phyloP scores from a whole-genome alignment of 257 asterid species.

The Ilex asprella region DNA sequence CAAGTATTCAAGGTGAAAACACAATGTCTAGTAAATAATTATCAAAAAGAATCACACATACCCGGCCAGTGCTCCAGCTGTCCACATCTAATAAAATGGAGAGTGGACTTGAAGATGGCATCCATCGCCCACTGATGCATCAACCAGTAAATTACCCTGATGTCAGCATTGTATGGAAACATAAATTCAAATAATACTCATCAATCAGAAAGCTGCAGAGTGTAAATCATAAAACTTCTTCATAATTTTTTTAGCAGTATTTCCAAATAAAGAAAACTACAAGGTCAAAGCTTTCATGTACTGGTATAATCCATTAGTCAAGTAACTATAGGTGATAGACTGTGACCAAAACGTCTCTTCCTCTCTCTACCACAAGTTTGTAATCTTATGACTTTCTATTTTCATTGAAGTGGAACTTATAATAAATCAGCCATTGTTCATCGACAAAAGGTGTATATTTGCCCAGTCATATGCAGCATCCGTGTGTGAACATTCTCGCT shows the following conservation, averaged over 20 bases:
- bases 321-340: too few species aligned
- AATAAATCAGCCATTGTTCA: too few species aligned
- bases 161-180: slow-evolving; percentile 63
- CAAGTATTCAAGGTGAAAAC: slow-evolving; percentile 12
- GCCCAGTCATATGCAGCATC: not conserved
- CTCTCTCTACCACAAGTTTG: too few species aligned
- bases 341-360: too few species aligned
- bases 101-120: slow-evolving; percentile 61
- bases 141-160: slow-evolving; percentile 97
- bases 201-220: not conserved
- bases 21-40: slow-evolving; percentile 10
- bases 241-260: not conserved
- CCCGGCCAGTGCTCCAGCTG: slow-evolving; percentile 68
- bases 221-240: not conserved
- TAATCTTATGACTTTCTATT: too few species aligned
- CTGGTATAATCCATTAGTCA: too few species aligned
- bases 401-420: too few species aligned
- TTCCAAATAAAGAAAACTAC: too few species aligned
- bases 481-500: too few species aligned
- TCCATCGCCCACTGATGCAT: slow-evolving; percentile 97
- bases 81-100: slow-evolving; percentile 57
- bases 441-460: not conserved
- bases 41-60: slow-evolving; percentile 24
- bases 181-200: slow-evolving; percentile 45
- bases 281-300: too few species aligned